phyloP scores from a whole-genome alignment of 257 asterid species.

The Plantago ovata region DNA sequence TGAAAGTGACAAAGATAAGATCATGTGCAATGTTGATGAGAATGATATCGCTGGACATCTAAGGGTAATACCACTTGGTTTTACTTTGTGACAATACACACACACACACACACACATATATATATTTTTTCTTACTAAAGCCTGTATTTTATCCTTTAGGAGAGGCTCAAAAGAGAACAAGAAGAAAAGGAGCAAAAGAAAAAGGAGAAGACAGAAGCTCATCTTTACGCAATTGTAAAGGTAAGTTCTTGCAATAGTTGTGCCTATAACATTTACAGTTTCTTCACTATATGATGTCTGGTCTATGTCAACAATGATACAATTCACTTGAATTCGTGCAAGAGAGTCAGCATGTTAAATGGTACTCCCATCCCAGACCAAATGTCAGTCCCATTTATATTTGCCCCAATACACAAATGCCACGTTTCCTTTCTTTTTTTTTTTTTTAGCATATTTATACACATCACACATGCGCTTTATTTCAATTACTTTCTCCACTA shows the following conservation, averaged over 20 bases:
- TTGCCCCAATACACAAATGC: too few relatives aligned
- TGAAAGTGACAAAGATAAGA: constrained; percentile 48
- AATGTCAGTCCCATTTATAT: too few relatives aligned
- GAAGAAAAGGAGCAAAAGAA: constrained; percentile 48
- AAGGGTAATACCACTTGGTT: constrained; percentile 34
- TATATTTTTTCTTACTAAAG: constrained; percentile 22
- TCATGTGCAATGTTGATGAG: constrained; percentile 57
- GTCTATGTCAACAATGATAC: not conserved
- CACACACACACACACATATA: too few relatives aligned
- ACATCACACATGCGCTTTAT: too few relatives aligned
- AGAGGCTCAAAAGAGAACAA: constrained; percentile 48
- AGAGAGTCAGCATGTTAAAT: too few relatives aligned
- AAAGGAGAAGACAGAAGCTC: constrained; percentile 49
- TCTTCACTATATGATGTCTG: not conserved
- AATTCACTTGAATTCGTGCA: too few relatives aligned
- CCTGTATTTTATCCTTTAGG: constrained; percentile 28
- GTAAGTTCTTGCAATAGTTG: constrained; percentile 15
- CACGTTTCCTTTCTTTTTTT: too few relatives aligned
- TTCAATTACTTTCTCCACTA: too few relatives aligned
- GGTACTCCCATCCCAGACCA: too few relatives aligned
- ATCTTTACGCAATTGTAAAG: constrained; percentile 45
- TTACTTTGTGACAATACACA: constrained; percentile 15
- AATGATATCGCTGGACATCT: constrained; percentile 85
- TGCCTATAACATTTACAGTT: not conserved
- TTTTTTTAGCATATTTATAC: too few relatives aligned